Base-by-base conservation (phyloP, 2,329 filamentous ascomycete species). In the Alternaria angustiovoidea region DNA sequence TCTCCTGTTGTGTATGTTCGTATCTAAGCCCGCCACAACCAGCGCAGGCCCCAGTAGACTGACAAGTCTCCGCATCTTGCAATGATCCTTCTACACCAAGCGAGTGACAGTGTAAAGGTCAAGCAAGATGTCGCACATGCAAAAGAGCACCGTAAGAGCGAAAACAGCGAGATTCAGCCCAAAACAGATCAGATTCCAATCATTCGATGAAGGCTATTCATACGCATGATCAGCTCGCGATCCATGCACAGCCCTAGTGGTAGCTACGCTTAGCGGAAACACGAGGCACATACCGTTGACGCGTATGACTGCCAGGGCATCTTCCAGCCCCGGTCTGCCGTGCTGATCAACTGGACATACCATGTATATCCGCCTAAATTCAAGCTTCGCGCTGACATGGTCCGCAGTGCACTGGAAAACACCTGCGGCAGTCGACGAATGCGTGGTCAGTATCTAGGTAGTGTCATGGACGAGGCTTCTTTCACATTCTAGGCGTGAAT, bases 11-110 rank as follows among this genome's bases (percentile, higher is more conserved):
- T 58, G 41, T 3, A 61, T 58, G 30, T 51, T 63, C 53, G 56
- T 60, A 26, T 55, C 48, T 30, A 61, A 60, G 53, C 56, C 65
- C 51, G 57, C 60, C 51, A 64, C 69, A 32, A 72, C 53, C 28
- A 70, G 43, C 7, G 55, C 63, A 48, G 57, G 43, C 56, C 65
- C 60, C 24, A 73, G 56, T 16, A 75, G 32, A 53, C 54, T 51
- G 30, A 64, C 56, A 38, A 56, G 55, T 38, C 46, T 69, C 65
- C 69, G 63, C 74, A 76, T 75, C 14, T 26, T 71, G 62, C 51
- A 51, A 30, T 43, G 47, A 51, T 54, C 51, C 59, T 52, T 58
- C 49, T 41, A 64, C 63, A 67, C 51, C 54, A 49, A 72, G 65
- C 64, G 67, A 72, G 65, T 57, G 68, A 69, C 60, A 44, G 48